These are phyloP conservation scores for Pseudogymnoascus destructans DNA, from an alignment of 2,329 filamentous ascomycete species.

Conservation along the genomic window DNA sequence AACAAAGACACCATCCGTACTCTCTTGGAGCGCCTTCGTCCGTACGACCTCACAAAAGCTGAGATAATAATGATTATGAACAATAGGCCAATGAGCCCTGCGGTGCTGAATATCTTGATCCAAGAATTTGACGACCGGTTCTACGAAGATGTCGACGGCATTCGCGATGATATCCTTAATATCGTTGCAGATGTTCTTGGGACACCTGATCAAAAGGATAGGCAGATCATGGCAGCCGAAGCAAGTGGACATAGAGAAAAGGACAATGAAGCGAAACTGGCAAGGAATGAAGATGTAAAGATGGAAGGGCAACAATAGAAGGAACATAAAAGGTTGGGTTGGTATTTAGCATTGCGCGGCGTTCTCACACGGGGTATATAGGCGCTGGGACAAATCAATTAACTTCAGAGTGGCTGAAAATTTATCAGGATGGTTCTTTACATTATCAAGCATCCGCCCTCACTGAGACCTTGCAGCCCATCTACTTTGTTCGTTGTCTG, in stretches of 20 bases:
- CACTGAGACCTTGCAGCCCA: conserved; percentile 34
- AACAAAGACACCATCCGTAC: conserved; percentile 36
- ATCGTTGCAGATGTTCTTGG: conserved; percentile 47
- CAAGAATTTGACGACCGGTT: conserved; percentile 53
- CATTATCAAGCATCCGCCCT: conserved; percentile 40
- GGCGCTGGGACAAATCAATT: not conserved
- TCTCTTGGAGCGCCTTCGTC: conserved; percentile 42
- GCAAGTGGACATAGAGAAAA: conserved; percentile 14
- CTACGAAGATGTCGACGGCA: conserved; percentile 34
- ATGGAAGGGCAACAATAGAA: conserved; percentile 6
- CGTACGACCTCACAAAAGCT: conserved; percentile 51
- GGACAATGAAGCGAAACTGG: conserved; percentile 12
- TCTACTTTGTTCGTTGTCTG: conserved; percentile 31
- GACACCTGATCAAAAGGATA: conserved; percentile 21
- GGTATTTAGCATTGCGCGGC: conserved; percentile 5
- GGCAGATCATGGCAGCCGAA: conserved; percentile 21
- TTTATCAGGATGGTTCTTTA: conserved; percentile 23
- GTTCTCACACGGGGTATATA: not conserved
- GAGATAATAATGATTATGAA: conserved; percentile 59
- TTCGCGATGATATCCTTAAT: conserved; percentile 41
- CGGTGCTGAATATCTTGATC: conserved; percentile 47
- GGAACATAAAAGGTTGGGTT: not conserved
- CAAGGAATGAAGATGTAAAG: conserved; percentile 14
- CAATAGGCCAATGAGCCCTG: conserved; percentile 43
- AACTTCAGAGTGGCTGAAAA: not conserved